These are phyloP conservation scores for Knoxia roxburghii DNA, from an alignment of 257 asterid genomes.

Conservation along the genomic window DNA sequence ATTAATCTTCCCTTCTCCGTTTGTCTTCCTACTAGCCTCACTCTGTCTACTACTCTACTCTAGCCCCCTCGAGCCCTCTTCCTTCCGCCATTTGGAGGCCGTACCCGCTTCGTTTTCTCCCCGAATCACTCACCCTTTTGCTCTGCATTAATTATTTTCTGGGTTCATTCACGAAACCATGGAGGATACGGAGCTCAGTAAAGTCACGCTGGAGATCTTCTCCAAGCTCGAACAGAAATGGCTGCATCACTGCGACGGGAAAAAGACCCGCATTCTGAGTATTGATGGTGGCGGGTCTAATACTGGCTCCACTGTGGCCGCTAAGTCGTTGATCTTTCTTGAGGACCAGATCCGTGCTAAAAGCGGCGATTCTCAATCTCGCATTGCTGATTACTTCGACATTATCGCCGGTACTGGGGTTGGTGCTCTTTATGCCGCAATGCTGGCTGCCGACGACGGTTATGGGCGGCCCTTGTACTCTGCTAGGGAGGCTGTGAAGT, in stretches of 20 bases:
- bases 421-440: slow-evolving; percentile 76
- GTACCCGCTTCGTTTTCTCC: background rate
- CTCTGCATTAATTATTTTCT: no score
- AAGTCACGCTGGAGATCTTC: slow-evolving; percentile 75
- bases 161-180: no score
- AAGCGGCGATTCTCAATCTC: slow-evolving; percentile 59
- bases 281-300: slow-evolving; percentile 82
- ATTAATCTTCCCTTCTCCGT: slow-evolving; percentile 4
- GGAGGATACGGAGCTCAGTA: slow-evolving; percentile 61
- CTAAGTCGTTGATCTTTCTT: slow-evolving; percentile 55
- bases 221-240: slow-evolving; percentile 88
- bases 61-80: background rate
- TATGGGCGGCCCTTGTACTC: slow-evolving; percentile 66
- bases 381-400: slow-evolving; percentile 76
- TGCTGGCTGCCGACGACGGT: slow-evolving; percentile 71
- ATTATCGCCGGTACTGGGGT: slow-evolving; percentile 80
- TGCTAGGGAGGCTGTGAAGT: slow-evolving; percentile 54
- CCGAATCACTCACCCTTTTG: background rate
- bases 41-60: no score
- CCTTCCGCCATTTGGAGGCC: background rate
- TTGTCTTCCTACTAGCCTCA: background rate
- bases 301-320: slow-evolving; percentile 45
- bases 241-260: slow-evolving; percentile 73
- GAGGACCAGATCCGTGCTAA: slow-evolving; percentile 79
- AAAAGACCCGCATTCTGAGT: slow-evolving; percentile 66